phyloP scores from a whole-genome alignment of 2,329 filamentous ascomycete genomes.

The Incumbomyces delicatus region DNA sequence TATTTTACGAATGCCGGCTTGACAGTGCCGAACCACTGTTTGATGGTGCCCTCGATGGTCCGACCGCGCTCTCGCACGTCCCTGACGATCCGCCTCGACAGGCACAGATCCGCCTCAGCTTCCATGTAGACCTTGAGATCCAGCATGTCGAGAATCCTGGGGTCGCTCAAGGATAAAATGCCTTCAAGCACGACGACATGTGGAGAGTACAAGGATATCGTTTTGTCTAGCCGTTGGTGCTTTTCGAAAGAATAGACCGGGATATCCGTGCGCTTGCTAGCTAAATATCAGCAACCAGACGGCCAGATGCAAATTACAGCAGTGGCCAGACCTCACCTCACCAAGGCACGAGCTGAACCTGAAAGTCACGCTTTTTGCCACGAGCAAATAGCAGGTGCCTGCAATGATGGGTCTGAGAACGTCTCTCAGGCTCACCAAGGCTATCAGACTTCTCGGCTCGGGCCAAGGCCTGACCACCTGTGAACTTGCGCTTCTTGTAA shows the following conservation, averaged over 20 bases:
- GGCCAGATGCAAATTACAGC: no score
- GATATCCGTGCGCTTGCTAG: slow-evolving; percentile 55
- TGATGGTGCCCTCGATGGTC: slow-evolving; percentile 90
- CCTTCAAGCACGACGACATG: slow-evolving; percentile 93
- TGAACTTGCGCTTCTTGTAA: no score
- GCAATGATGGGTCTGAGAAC: slow-evolving; percentile 6
- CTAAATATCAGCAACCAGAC: neutral
- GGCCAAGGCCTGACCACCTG: slow-evolving; percentile 3
- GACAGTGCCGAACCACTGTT: slow-evolving; percentile 94
- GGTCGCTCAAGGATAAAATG: slow-evolving; percentile 89
- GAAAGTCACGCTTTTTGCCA: slow-evolving; percentile 25
- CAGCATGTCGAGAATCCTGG: slow-evolving; percentile 70
- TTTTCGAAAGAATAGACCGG: slow-evolving; percentile 93
- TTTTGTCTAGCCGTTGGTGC: slow-evolving; percentile 68
- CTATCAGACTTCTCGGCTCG: neutral
- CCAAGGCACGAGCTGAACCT: neutral
- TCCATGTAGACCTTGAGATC: slow-evolving; percentile 98
- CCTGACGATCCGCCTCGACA: slow-evolving; percentile 75
- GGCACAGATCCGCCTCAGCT: slow-evolving; percentile 86
- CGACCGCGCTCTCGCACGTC: slow-evolving; percentile 83
- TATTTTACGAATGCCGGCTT: slow-evolving; percentile 95
- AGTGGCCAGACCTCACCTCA: slow-evolving; percentile 2
- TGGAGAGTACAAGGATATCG: slow-evolving; percentile 86
- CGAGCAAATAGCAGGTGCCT: slow-evolving; percentile 11
- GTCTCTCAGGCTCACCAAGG: neutral